These are phyloP conservation scores for Zoysia matrella DNA, from an alignment of 202 grass and related monocot genomes.

Conservation along the genomic window DNA sequence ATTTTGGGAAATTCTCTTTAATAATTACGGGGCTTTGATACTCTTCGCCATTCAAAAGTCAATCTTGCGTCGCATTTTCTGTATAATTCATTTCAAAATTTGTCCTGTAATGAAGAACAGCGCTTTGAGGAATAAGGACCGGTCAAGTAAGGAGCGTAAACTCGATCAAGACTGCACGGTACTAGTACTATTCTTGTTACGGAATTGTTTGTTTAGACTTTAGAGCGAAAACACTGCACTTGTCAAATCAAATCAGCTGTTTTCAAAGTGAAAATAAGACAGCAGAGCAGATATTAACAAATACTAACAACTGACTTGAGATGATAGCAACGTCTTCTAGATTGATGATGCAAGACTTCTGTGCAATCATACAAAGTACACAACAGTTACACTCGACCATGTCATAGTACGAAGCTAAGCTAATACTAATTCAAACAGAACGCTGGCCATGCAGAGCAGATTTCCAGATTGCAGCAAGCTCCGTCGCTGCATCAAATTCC, in stretches of 20 bases:
- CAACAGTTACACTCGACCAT: too few species aligned
- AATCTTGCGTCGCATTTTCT: not conserved
- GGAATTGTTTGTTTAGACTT: not conserved
- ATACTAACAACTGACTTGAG: not conserved
- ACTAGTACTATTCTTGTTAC: not conserved
- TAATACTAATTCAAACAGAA: too few species aligned
- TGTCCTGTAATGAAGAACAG: not conserved
- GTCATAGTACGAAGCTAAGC: too few species aligned
- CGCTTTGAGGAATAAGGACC: not conserved
- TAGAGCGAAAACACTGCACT: not conserved
- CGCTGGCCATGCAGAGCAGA: too few species aligned
- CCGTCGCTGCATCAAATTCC: too few species aligned
- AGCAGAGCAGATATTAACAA: not conserved
- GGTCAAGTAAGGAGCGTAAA: slow-evolving; percentile 30
- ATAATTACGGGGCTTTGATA: not conserved
- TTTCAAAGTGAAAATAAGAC: slow-evolving; percentile 9
- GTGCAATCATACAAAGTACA: slow-evolving; percentile 27
- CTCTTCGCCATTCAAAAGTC: slow-evolving; percentile 26
- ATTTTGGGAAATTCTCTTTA: not conserved
- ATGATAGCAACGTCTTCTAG: not conserved
- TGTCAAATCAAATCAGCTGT: not conserved
- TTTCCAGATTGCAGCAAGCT: too few species aligned
- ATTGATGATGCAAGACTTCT: not conserved
- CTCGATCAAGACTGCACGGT: slow-evolving; percentile 12
- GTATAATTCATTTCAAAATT: slow-evolving; percentile 1